Percentiles rank a stretch among this genome's conserved stretches.
Conservation (phyloP, 73 alveolate genomes). For the Tetrahymena thermophila region DNA sequence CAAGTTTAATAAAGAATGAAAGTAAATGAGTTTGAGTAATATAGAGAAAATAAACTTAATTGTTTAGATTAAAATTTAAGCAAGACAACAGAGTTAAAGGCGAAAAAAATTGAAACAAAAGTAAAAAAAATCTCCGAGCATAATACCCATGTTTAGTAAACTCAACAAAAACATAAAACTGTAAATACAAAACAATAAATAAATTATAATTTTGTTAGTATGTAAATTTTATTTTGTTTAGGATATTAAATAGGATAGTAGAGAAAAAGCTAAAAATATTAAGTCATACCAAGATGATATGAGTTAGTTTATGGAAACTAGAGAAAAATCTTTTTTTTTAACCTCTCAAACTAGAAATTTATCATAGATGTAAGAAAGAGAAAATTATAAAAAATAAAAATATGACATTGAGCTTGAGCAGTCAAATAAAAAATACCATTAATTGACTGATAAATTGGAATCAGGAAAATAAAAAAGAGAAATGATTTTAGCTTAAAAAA, state of each 20-base stretch:
- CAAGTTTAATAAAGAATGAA: not conserved
- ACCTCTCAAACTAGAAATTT: not conserved
- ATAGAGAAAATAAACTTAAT: not conserved
- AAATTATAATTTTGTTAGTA: not conserved
- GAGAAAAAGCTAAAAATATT: not conserved
- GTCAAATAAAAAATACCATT: not conserved
- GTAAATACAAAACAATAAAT: not conserved
- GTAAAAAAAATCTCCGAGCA: not conserved
- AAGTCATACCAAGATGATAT: not conserved
- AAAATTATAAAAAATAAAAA: not conserved
- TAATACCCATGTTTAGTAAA: not conserved
- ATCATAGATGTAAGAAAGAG: not conserved
- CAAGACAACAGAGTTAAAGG: not conserved
- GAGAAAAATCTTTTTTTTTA: not conserved
- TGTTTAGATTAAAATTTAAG: not conserved
- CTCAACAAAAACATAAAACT: not conserved
- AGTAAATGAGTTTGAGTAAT: not conserved
- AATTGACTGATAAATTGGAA: not conserved
- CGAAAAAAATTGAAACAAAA: not conserved
- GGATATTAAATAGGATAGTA: not conserved
- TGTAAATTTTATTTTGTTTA: not conserved
- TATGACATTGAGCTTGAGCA: not conserved
- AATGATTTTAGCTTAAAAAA: not conserved
- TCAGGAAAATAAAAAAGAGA: not conserved
- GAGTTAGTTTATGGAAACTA: not conserved